Evolutionary conservation across 1,284 basidiomycete genomes (phyloP).

Genomic region (Fomitopsis betulina): DNA sequence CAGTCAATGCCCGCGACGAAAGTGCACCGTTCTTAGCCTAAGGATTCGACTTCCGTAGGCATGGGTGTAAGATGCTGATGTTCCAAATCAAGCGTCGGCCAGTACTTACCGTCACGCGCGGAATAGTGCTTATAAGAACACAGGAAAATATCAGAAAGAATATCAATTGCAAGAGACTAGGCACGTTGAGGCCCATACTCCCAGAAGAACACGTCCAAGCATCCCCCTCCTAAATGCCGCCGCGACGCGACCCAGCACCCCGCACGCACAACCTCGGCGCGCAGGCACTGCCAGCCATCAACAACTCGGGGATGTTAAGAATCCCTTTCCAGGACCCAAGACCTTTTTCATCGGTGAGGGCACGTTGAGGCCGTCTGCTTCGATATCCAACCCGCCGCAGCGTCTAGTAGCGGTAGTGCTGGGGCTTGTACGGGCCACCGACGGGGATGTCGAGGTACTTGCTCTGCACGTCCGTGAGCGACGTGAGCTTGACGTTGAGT

Average conservation of each 20-base stretch:
- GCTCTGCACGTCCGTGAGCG: constrained; percentile 75
- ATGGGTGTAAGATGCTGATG: too few species aligned
- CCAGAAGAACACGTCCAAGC: constrained; percentile 1
- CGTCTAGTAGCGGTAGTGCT: constrained; percentile 67
- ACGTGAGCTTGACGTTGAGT: constrained; percentile 93
- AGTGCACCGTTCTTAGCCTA: too few species aligned
- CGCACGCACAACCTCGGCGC: constrained; percentile 16
- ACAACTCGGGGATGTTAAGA: constrained; percentile 29
- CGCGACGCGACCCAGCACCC: constrained; percentile 14
- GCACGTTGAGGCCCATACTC: constrained; percentile 8
- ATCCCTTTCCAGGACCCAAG: constrained; percentile 21
- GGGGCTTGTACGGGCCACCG: constrained; percentile 91
- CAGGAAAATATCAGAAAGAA: not conserved
- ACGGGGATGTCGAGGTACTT: constrained; percentile 90
- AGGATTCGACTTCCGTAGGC: too few species aligned
- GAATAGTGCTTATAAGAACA: not conserved
- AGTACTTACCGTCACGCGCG: too few species aligned
- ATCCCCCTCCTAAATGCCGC: not conserved
- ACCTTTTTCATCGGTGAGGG: constrained; percentile 24
- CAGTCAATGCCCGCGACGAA: too few species aligned
- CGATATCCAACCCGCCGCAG: constrained; percentile 11
- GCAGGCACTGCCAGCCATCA: constrained; percentile 10
- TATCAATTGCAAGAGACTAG: constrained; percentile 1
- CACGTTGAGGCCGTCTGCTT: constrained; percentile 53
- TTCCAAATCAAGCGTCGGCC: too few species aligned